Evolutionary conservation across 768 basidiomycete species (phyloP).

Genomic region (Boletus tylopilopsis): DNA sequence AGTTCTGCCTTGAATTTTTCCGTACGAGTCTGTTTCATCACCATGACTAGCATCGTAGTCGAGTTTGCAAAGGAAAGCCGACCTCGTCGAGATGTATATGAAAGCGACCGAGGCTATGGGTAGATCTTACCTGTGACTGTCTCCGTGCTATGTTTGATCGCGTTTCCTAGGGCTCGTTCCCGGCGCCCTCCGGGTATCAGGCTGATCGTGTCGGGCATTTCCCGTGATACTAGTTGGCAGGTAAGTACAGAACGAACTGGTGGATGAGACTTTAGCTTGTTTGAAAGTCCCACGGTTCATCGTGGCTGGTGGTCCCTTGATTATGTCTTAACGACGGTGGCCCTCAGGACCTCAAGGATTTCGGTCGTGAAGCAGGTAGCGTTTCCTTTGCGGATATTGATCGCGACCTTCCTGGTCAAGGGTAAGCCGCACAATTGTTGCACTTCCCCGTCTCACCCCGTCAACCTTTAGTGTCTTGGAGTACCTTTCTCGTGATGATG

Average conservation of each 20-base stretch:
- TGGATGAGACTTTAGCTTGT: background rate
- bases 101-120: constrained; percentile 55
- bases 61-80: constrained; percentile 95
- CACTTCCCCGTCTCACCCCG: constrained; percentile 1
- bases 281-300: constrained; percentile 22
- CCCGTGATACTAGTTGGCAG: constrained; percentile 98
- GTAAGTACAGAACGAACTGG: constrained; percentile 48
- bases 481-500: constrained; percentile 84
- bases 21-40: background rate
- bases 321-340: constrained; percentile 28
- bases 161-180: constrained; percentile 51
- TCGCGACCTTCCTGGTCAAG: constrained; percentile 78
- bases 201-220: constrained; percentile 83
- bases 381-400: constrained; percentile 96
- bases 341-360: constrained; percentile 93
- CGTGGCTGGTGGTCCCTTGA: constrained; percentile 6
- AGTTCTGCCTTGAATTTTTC: background rate
- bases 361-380: constrained; percentile 89
- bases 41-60: constrained; percentile 73
- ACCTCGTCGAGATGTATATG: constrained; percentile 75
- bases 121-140: constrained; percentile 28
- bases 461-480: constrained; percentile 69
- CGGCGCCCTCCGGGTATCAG: constrained; percentile 80
- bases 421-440: constrained; percentile 48
- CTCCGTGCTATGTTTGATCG: constrained; percentile 13